Conservation (phyloP, 108 stramenopile species). For the Nitzschia sp. region DNA sequence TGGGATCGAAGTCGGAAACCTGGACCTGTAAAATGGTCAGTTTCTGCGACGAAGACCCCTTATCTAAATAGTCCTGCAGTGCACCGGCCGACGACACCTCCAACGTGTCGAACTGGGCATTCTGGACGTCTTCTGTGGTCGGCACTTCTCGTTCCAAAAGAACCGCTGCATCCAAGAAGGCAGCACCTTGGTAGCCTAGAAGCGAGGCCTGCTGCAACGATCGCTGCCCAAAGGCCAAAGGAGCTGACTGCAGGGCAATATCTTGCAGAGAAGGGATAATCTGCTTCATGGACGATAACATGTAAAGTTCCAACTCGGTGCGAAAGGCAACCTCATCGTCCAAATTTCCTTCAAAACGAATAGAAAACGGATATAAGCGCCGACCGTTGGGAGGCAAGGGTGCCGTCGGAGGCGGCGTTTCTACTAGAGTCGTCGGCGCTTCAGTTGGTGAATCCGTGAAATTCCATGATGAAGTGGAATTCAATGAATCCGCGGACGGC, state of each 20-base stretch:
- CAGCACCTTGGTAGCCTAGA: background rate
- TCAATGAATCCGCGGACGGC: background rate
- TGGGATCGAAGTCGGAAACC: slow-evolving; percentile 7
- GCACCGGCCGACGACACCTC: background rate
- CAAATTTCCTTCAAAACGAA: slow-evolving; percentile 3
- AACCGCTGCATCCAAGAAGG: background rate
- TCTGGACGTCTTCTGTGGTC: slow-evolving; percentile 3
- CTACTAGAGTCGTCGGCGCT: background rate
- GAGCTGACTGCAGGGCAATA: background rate
- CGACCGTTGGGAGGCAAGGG: background rate
- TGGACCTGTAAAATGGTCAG: slow-evolving; percentile 3
- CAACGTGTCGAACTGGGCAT: background rate
- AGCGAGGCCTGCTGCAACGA: slow-evolving; percentile 6
- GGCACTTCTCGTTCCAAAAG: background rate
- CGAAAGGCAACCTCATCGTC: slow-evolving; percentile 7
- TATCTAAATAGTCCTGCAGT: background rate
- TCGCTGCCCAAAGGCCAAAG: background rate
- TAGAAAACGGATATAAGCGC: slow-evolving; percentile 3
- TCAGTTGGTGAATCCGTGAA: background rate
- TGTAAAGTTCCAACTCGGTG: background rate
- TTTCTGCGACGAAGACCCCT: background rate
- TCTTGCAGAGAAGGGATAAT: background rate
- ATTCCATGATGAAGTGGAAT: background rate
- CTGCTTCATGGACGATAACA: background rate
- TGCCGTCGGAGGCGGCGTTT: background rate